Conservation (phyloP, 192 early-diverging fungal genomes). For the Mortierella alpina region DNA sequence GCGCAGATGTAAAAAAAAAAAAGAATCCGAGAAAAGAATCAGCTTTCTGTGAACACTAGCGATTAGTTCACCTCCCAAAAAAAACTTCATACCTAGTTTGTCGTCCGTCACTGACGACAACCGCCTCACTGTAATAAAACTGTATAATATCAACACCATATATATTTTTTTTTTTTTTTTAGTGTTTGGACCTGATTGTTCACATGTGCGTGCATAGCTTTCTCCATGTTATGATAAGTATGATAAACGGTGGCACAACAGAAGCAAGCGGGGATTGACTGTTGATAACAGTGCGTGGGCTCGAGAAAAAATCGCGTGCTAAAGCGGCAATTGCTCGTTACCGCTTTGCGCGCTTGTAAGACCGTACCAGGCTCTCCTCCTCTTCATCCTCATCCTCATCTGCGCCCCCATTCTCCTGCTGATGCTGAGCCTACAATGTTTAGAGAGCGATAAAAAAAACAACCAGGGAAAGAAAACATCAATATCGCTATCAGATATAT, state of each 20-base stretch:
- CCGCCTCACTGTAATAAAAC: constrained; percentile 33
- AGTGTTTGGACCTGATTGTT: not conserved
- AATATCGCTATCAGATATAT: not conserved
- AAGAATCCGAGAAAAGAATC: not conserved
- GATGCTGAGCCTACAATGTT: constrained; percentile 10
- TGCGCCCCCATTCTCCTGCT: constrained; percentile 8
- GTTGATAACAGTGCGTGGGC: not conserved
- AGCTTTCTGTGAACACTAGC: too few species aligned
- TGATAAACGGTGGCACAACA: too few species aligned
- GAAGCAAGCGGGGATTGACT: not conserved
- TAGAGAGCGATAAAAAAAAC: not conserved
- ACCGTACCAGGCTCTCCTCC: constrained; percentile 31
- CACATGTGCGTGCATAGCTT: not conserved
- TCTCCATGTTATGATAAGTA: not conserved
- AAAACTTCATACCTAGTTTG: constrained; percentile 10
- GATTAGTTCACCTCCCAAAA: not conserved
- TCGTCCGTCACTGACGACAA: not conserved
- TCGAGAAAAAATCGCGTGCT: not conserved
- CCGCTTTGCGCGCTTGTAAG: constrained; percentile 31
- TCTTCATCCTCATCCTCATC: constrained; percentile 18
- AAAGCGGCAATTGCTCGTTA: not conserved
- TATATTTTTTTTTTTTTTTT: constrained; percentile 6
- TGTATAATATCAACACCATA: constrained; percentile 9
- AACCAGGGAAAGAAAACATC: not conserved
- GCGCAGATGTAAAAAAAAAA: constrained; percentile 1